phyloP scores from a whole-genome alignment of 257 asterid species.

The Solanum pinnatisectum region DNA sequence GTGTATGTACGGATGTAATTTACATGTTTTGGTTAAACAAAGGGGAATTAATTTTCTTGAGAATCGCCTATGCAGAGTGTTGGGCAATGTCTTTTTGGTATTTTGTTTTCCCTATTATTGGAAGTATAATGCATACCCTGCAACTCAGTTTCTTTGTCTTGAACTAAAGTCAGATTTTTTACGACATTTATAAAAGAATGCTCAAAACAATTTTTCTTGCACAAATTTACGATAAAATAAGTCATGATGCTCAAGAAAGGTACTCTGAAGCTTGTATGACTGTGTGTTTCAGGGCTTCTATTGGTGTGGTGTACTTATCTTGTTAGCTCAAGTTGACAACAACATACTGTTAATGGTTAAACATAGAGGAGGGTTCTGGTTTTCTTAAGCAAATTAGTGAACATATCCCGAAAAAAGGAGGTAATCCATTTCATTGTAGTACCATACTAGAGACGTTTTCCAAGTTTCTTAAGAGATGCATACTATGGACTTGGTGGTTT shows the following conservation, averaged over 20 bases:
- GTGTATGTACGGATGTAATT: neutral
- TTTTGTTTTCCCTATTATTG: neutral
- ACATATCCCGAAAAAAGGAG: neutral
- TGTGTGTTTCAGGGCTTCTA: neutral
- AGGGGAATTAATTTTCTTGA: neutral
- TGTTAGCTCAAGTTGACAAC: neutral
- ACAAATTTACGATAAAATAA: neutral
- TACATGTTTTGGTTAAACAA: neutral
- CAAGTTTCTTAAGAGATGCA: neutral
- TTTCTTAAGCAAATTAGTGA: neutral
- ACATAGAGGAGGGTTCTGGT: neutral
- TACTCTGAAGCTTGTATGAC: neutral
- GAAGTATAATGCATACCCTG: neutral
- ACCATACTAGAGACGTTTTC: neutral
- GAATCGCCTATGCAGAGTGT: neutral
- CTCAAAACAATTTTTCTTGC: neutral
- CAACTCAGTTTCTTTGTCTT: neutral
- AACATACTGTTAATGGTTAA: neutral
- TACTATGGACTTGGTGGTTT: neutral
- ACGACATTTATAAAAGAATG: neutral
- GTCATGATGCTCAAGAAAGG: neutral
- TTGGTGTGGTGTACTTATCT: neutral
- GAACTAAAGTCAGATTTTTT: neutral
- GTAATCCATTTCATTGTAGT: neutral
- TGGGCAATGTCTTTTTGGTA: neutral